phyloP scores from a whole-genome alignment of 768 basidiomycete species.

The Guyanaporus albipodus region DNA sequence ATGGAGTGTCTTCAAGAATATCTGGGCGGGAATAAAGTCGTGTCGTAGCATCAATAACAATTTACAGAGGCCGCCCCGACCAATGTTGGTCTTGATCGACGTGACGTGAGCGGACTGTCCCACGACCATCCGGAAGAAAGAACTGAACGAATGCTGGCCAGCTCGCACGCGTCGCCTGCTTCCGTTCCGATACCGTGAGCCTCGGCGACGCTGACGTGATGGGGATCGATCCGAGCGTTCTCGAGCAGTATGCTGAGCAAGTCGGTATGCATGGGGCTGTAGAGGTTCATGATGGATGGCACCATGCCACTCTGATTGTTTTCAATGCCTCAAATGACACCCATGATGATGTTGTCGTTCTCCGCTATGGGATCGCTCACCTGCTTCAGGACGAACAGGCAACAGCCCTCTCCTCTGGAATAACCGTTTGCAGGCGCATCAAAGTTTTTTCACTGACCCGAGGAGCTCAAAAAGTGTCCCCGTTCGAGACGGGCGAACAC shows the following conservation, averaged over 20 bases:
- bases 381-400: constrained; percentile 68
- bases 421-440: constrained; percentile 74
- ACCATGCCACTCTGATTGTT: constrained; percentile 68
- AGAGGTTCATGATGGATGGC: constrained; percentile 70
- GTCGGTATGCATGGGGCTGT: constrained; percentile 52
- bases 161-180: constrained; percentile 64
- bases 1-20: constrained; percentile 55
- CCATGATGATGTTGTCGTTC: constrained; percentile 64
- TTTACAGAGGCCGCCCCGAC: constrained; percentile 75
- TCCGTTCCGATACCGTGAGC: constrained; percentile 75
- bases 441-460: constrained; percentile 67
- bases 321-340: constrained; percentile 65
- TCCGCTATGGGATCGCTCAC: constrained; percentile 61
- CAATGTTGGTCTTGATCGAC: constrained; percentile 70
- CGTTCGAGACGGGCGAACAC: constrained; percentile 66
- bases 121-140: constrained; percentile 41
- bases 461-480: constrained; percentile 63
- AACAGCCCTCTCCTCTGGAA: constrained; percentile 67
- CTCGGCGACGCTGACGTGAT: constrained; percentile 58
- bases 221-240: constrained; percentile 41
- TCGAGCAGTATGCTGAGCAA: constrained; percentile 51
- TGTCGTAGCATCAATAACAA: constrained; percentile 64
- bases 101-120: constrained; percentile 54
- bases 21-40: constrained; percentile 52
- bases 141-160: constrained; percentile 57